Conservation (phyloP, 345 rosid genomes). For the Populus davidiana region DNA sequence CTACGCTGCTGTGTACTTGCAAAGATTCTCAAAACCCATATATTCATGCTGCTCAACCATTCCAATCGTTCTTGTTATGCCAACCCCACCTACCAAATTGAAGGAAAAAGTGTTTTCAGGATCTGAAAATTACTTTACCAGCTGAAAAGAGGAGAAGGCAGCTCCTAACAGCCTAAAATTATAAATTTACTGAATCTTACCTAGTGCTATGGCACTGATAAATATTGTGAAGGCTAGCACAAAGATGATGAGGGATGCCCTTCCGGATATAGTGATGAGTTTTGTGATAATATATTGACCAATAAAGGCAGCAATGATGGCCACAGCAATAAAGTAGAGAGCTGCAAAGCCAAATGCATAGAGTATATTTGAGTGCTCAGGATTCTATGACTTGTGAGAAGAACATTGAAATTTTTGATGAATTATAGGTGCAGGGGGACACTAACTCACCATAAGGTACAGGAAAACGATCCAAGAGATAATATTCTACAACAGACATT, state of each 20-base stretch:
- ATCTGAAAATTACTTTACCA: background rate
- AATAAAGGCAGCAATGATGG: constrained; percentile 10
- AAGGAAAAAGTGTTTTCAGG: background rate
- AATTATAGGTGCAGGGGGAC: background rate
- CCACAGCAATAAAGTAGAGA: constrained; percentile 12
- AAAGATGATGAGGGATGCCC: constrained; percentile 16
- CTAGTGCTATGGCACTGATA: constrained; percentile 10
- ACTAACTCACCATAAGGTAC: constrained; percentile 3
- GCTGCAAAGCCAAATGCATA: background rate
- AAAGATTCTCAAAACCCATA: constrained; percentile 5
- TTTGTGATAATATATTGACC: constrained; percentile 6
- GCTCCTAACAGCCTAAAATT: too few relatives aligned
- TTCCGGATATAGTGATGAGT: constrained; percentile 3
- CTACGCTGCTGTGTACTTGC: background rate
- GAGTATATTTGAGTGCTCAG: background rate
- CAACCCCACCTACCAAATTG: constrained; percentile 2
- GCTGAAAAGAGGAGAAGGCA: too few relatives aligned
- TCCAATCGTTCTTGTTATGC: constrained; percentile 3
- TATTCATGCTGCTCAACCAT: constrained; percentile 1
- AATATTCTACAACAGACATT: constrained; percentile 8
- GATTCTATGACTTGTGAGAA: too few relatives aligned
- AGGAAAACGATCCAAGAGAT: constrained; percentile 9
- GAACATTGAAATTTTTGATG: background rate
- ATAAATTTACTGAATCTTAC: background rate
- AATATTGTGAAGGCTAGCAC: constrained; percentile 17